These are phyloP conservation scores for Daedalea quercina DNA, from an alignment of 768 basidiomycete species.

Conservation along the genomic window DNA sequence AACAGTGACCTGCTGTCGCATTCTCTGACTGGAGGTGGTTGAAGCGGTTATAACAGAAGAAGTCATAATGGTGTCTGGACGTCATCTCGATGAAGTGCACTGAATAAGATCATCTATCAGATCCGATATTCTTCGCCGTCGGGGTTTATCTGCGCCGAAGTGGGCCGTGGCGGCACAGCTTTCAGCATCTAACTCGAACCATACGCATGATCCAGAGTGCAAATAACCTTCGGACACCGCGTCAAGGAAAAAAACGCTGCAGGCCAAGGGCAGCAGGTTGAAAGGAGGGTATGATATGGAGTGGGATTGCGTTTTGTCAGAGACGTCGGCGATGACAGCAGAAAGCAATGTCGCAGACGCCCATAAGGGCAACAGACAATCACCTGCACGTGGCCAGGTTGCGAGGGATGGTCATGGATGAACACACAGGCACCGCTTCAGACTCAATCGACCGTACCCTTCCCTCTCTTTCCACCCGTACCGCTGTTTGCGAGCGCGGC, in stretches of 20 bases:
- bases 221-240: background rate
- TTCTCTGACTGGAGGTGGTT: too few relatives aligned
- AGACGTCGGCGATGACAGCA: too few relatives aligned
- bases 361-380: conserved; percentile 14
- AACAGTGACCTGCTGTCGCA: too few relatives aligned
- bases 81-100: background rate
- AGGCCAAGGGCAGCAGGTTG: too few relatives aligned
- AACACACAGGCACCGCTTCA: conserved; percentile 24
- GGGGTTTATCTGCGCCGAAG: background rate
- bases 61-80: too few relatives aligned
- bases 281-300: too few relatives aligned
- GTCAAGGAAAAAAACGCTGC: too few relatives aligned
- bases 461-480: too few relatives aligned
- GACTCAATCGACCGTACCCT: background rate
- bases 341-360: conserved; percentile 3
- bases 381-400: conserved; percentile 2
- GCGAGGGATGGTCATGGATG: conserved; percentile 8
- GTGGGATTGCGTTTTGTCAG: background rate
- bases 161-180: background rate
- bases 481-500: background rate
- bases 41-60: too few relatives aligned
- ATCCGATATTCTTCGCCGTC: background rate
- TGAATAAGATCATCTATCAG: background rate
- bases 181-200: background rate
- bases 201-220: background rate